phyloP scores from a whole-genome alignment of 306 rosid genomes.

The Cucurbita moschata region DNA sequence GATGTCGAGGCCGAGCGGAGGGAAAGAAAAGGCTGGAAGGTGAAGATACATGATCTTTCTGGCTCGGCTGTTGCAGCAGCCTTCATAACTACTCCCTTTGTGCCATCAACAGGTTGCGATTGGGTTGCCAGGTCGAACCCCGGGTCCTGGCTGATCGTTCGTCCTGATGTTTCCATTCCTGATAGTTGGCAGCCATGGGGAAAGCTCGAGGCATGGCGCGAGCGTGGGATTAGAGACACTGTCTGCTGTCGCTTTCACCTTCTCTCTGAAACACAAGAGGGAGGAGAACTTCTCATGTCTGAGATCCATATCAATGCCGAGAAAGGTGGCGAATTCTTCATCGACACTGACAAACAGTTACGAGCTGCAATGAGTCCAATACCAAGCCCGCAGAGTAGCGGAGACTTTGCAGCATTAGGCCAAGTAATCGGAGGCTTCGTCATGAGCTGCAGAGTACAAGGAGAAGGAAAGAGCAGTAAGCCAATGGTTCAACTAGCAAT shows the following conservation, averaged over 20 bases:
- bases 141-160: constrained; percentile 90
- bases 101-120: constrained; percentile 91
- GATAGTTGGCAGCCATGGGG: constrained; percentile 99
- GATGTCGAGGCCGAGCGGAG: constrained; percentile 47
- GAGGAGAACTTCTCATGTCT: constrained; percentile 61
- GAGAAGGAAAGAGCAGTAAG: constrained; percentile 72
- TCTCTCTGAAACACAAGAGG: constrained; percentile 60
- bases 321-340: constrained; percentile 82
- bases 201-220: constrained; percentile 95
- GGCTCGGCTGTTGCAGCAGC: constrained; percentile 99
- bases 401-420: constrained; percentile 67
- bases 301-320: constrained; percentile 71
- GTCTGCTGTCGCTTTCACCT: constrained; percentile 70
- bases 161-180: constrained; percentile 53
- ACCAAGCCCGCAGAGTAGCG: constrained; percentile 87
- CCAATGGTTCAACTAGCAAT: constrained; percentile 71
- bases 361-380: constrained; percentile 44
- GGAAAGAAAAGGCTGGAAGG: constrained; percentile 96
- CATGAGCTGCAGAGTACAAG: constrained; percentile 82
- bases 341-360: constrained; percentile 66
- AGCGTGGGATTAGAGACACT: constrained; percentile 63
- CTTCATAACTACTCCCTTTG: constrained; percentile 97
- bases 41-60: constrained; percentile 93
- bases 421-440: constrained; percentile 70
- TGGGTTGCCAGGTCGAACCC: constrained; percentile 92